Conservation (phyloP, 2,329 filamentous ascomycete genomes). For the Lomentospora prolificans region DNA sequence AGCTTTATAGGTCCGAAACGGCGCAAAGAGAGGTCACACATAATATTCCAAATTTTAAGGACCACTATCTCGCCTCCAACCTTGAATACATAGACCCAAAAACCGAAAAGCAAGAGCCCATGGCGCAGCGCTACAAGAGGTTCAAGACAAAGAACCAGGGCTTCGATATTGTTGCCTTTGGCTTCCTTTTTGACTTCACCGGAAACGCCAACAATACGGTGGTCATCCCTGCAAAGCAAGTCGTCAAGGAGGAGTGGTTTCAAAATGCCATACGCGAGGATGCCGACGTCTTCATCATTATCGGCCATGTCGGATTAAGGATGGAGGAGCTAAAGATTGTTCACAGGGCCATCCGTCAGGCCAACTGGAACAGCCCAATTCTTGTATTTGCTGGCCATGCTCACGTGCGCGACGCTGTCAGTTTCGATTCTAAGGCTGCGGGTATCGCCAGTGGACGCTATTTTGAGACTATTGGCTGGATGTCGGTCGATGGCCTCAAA, state of each 20-base stretch:
- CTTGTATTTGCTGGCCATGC: conserved; percentile 87
- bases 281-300: conserved; percentile 77
- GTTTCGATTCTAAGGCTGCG: conserved; percentile 68
- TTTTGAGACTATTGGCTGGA: conserved; percentile 90
- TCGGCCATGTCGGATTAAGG: conserved; percentile 74
- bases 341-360: conserved; percentile 66
- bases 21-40: conserved; percentile 67
- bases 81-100: conserved; percentile 73
- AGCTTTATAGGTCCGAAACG: conserved; percentile 76
- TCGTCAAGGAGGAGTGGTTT: conserved; percentile 82
- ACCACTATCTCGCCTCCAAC: conserved; percentile 82
- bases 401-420: conserved; percentile 76
- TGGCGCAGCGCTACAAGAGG: conserved; percentile 75
- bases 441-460: conserved; percentile 84
- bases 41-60: conserved; percentile 74
- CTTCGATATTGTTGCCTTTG: conserved; percentile 76
- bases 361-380: conserved; percentile 74
- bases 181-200: conserved; percentile 90
- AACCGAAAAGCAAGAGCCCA: conserved; percentile 60
- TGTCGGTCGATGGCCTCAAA: conserved; percentile 65
- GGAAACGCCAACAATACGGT: conserved; percentile 85
- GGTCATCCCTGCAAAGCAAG: conserved; percentile 69
- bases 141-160: conserved; percentile 88
- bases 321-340: conserved; percentile 72
- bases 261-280: conserved; percentile 75